Base-by-base conservation (phyloP, 371 early-diverging fungal species). In the Mucor saturninus region DNA sequence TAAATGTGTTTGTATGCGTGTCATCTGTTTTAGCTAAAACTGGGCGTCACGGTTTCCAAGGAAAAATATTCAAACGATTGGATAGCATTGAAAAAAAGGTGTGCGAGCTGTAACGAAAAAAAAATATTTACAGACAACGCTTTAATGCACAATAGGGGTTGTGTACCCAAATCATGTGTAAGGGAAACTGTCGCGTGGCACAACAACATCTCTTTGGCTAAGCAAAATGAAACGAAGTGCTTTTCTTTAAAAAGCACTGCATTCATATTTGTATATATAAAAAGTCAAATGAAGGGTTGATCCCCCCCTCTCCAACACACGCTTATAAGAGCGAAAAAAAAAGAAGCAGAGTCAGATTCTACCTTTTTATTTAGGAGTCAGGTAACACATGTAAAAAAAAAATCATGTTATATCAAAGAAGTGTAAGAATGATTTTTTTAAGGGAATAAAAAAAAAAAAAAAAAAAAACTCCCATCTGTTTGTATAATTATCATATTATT, bases 331-430 rank as follows among this genome's bases (percentile, higher is more conserved):
- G 38, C 13, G 3, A 38, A 4, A 28, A 8, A 13, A 29, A 26
- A 5, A 15, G 26, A 39, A 42, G 14, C 11, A 14, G 30, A 28
- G 42, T 46, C 21, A 42, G 31, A 56, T 45, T 37, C 58, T 21
- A 58, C 46, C 37, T 45, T 15, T 21, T 39, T 62, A 45, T 28
- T 56, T 62, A 40, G 62, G 62, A 62, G 40, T 62, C 56, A 62
- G 39, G 62, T 62, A 29, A 49, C 49, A 62, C 62, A 62, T 29
- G 30, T 26, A 31, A 35, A 35, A 35, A 35, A 21, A 15, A 13
- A 37, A 9, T 38, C 28, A 50, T 50, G 38, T 30, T 59, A 38
- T 39, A n/a, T 57, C 35, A 35, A 56, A 49, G 63, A 63, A 56
- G 21, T 49, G 21, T 28, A 35, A 49, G 29, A 37, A 39, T 15